phyloP scores from a whole-genome alignment of 305 asterid species.

The Solanum hybrid region DNA sequence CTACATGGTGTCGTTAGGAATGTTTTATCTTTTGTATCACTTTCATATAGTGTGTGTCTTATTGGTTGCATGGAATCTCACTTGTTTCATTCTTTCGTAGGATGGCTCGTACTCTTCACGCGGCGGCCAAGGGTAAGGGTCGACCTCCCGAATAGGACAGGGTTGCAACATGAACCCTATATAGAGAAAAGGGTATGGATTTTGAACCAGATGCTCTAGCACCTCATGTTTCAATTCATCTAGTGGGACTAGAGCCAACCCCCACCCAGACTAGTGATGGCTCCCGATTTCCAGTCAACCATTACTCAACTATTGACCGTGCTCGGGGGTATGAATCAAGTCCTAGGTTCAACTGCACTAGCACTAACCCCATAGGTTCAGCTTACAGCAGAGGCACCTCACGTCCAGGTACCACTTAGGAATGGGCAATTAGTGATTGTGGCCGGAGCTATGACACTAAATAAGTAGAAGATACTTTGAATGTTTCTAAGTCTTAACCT shows the following conservation, averaged over 20 bases:
- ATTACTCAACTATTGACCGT: neutral
- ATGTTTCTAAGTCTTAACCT: neutral
- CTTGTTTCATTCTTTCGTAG: no score
- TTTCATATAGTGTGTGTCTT: neutral
- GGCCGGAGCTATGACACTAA: neutral
- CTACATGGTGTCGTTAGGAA: neutral
- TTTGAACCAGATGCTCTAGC: no score
- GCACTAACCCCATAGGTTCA: neutral
- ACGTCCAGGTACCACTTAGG: neutral
- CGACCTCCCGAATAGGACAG: neutral
- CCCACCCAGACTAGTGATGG: neutral
- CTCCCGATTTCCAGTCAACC: neutral
- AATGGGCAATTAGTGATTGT: neutral
- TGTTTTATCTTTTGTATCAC: neutral
- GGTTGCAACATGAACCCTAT: neutral
- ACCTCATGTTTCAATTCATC: neutral
- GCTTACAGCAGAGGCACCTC: neutral
- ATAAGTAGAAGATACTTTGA: neutral
- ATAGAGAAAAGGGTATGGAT: neutral
- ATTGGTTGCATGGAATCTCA: neutral
- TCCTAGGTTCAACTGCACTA: neutral
- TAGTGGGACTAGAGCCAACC: neutral
- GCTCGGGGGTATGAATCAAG: neutral
- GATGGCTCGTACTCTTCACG: neutral
- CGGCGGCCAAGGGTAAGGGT: neutral